Percentiles rank a stretch among this genome's conserved stretches.
Conservation (phyloP, 2,329 filamentous ascomycete species). For the Nemania diffusa region DNA sequence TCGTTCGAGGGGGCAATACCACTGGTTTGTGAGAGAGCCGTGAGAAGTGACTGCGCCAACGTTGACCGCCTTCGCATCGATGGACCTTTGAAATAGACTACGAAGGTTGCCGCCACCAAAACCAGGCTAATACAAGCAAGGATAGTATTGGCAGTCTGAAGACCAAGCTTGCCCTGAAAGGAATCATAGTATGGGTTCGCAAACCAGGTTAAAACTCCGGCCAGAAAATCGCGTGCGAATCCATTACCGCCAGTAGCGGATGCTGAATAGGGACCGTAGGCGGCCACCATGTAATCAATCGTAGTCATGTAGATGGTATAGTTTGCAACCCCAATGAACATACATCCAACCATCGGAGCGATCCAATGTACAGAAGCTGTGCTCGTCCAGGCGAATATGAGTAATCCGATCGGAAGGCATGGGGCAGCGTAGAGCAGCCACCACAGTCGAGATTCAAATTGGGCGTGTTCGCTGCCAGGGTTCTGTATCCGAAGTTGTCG, state of each 20-base stretch:
- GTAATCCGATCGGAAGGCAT: slow-evolving; percentile 67
- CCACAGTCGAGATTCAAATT: slow-evolving; percentile 69
- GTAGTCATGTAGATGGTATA: slow-evolving; percentile 72
- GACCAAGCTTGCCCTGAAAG: slow-evolving; percentile 54
- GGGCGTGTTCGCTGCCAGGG: slow-evolving; percentile 63
- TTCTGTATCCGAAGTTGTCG: slow-evolving; percentile 56
- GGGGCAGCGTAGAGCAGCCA: slow-evolving; percentile 69
- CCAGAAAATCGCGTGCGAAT: slow-evolving; percentile 72
- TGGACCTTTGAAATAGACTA: slow-evolving; percentile 67
- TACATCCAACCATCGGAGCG: slow-evolving; percentile 67
- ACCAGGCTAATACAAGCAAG: slow-evolving; percentile 61
- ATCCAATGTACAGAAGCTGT: slow-evolving; percentile 68
- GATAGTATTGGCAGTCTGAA: slow-evolving; percentile 65
- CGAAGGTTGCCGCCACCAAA: slow-evolving; percentile 63
- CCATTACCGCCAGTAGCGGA: slow-evolving; percentile 75
- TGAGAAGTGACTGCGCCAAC: slow-evolving; percentile 61
- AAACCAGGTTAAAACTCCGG: slow-evolving; percentile 70
- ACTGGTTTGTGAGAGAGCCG: not conserved
- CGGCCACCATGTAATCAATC: slow-evolving; percentile 75
- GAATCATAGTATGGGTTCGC: slow-evolving; percentile 65
- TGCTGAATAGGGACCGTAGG: slow-evolving; percentile 73
- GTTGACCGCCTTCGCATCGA: slow-evolving; percentile 60
- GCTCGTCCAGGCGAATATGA: slow-evolving; percentile 72
- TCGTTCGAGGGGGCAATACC: not conserved
- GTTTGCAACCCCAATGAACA: slow-evolving; percentile 72